Evolutionary conservation across 2,329 filamentous ascomycete species (phyloP), one percentile per base, ranked within the genome.

Genomic region (Hypoxylon rubiginosum): DNA sequence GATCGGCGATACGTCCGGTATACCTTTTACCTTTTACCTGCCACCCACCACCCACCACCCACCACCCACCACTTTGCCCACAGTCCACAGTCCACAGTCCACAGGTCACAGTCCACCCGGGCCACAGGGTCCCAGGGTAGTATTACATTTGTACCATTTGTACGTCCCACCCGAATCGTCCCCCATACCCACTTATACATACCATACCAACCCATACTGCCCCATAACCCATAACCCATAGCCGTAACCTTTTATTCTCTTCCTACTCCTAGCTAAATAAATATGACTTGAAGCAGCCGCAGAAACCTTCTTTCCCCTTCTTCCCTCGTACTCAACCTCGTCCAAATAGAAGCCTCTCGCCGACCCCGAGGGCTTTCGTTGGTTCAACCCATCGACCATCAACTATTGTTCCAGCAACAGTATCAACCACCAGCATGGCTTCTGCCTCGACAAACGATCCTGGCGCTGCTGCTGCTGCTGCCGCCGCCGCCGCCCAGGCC

Each of bases 401-500:
- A 80, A 81, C 80, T 76, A 78, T 52, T 41, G 52, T 32, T 1
- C 39, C 39, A 21, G 39, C 39, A 43, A 21, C 17, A 8, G 24
- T 10, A 48, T 19, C 41, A 83, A 24, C 21, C 21, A 24, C 21
- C 36, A 36, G 68, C 34, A 76, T 76, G 74, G 74, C 73, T 49
- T 74, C 73, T 45, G 61, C 66, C 56, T 63, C 73, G 66, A 73
- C 63, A 60, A 61, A 51, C 64, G 77, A 80, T 68, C 77, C 77
- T 62, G 77, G 79, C 72, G 75, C 63, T 50, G 70, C 81, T 76
- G 73, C 85, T 85, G 64, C 78, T 24, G 21, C 21, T 24, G 21
- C 21, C 21, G 21, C 63, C 50, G 70, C 81, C 76, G 73, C 85
- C 85, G 64, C 78, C 84, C 50, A 83, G 84, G 82, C 82, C 66